Evolutionary conservation across 371 early-diverging fungal genomes (phyloP), one percentile per base, ranked within the genome.

Genomic region (Mortierella sp.): DNA sequence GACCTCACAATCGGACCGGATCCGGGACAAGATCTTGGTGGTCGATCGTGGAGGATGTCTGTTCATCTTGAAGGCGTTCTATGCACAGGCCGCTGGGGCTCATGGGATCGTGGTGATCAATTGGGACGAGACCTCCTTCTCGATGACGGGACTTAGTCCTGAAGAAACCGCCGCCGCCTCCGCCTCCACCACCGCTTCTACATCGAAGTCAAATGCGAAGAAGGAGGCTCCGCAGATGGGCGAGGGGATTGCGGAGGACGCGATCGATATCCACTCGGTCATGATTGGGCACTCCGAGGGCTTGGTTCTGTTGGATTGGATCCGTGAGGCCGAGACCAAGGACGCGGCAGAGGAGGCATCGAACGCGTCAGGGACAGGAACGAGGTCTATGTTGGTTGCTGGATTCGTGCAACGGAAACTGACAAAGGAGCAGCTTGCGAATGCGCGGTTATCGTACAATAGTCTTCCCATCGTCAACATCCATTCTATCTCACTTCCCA

Each of bases 1-100:
- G 0, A 44, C n/a, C 3, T 53, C 72, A 22, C 85, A 86, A 19
- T 39, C 66, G 6, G n/a, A 66, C 1, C 14, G 29, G 11, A 79
- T 88, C 24, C 71, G 66, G 22, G 88, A 71, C 22, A 85, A 79
- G 11, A 80, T 90, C 10, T 44, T 89, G 43, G 68, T 90, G 0
- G 79, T 91, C 0, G 82, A 87, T 45, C 83, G 90, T n/a, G 90
- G 91, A 0, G 70, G 67, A 24, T 91, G 91, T 76, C 74, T 77
- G 4, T 91, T 91, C 71, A 73, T 85, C 11, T 72, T 85, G 10
- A 90, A 91, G 73, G 87, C 80, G 1, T 53, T 74, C 13, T 77
- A 83, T 65, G 90, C 90, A 0, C 90, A 91, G 55, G 77, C 75
- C 16, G 89, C 90, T 0, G 89, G 88, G 0, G 91, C 91, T 2